Evolutionary conservation across 164 flowering plant species (phyloP).

Genomic region (Cinnamomum micranthum): DNA sequence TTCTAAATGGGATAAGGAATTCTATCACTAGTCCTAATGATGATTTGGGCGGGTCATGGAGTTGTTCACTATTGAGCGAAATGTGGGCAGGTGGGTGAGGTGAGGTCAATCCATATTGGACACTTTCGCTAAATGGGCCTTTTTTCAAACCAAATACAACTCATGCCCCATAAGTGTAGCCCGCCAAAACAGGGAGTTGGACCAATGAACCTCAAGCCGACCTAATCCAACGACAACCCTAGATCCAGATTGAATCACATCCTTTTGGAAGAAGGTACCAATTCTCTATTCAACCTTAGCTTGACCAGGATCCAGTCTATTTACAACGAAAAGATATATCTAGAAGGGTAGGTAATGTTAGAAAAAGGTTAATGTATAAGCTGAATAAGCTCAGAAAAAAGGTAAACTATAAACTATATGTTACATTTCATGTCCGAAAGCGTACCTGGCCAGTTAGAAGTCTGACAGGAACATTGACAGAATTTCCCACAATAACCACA

Average conservation of each 20-base stretch:
- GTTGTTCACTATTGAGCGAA: no score
- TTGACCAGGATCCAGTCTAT: not conserved
- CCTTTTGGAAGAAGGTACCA: not conserved
- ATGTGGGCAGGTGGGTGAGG: no score
- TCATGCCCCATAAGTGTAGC: not conserved
- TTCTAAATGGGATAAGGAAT: no score
- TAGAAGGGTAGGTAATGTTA: no score
- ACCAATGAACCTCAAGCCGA: no score
- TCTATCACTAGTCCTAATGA: no score
- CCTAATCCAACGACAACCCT: no score
- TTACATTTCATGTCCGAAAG: not conserved
- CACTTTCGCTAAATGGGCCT: not conserved
- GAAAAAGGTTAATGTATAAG: no score
- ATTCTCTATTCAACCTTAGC: not conserved
- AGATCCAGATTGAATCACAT: not conserved
- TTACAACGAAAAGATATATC: not conserved
- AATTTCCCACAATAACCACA: slow-evolving; percentile 89
- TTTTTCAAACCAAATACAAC: not conserved
- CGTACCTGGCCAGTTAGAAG: slow-evolving; percentile 78
- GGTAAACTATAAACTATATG: not conserved
- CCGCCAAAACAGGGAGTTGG: no score
- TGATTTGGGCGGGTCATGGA: no score
- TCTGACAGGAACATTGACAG: slow-evolving; percentile 61
- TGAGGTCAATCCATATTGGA: not conserved
- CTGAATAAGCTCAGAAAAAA: not conserved